A percentile compares a stretch with the other conserved stretches of the same genome.
phyloP scores from a whole-genome alignment of 2,329 filamentous ascomycete species.

The Diaporthe helianthi region DNA sequence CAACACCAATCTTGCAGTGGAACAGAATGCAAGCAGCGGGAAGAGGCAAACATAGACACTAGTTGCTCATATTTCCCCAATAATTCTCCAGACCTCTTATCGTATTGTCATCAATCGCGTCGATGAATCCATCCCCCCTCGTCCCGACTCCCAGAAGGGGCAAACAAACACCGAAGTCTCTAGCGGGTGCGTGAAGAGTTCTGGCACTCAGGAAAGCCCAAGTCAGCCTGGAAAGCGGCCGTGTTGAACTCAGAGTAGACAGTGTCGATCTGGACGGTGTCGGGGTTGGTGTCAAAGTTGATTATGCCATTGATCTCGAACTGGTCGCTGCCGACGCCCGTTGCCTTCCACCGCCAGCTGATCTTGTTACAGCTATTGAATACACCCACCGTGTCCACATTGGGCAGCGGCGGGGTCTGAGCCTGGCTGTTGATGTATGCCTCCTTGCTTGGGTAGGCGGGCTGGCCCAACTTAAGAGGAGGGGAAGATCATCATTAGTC shows the following conservation, averaged over 20 bases:
- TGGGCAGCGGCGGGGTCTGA: slow-evolving; percentile 28
- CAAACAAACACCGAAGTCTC: too few relatives aligned
- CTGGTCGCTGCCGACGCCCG: slow-evolving; percentile 28
- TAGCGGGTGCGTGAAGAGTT: not conserved
- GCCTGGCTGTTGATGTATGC: slow-evolving; percentile 33
- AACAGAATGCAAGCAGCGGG: too few relatives aligned
- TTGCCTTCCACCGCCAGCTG: slow-evolving; percentile 33
- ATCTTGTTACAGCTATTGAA: slow-evolving; percentile 32
- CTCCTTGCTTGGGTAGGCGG: slow-evolving; percentile 32
- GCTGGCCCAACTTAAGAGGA: slow-evolving; percentile 22
- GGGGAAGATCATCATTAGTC: not conserved
- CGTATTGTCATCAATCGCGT: too few relatives aligned
- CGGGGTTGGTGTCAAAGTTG: slow-evolving; percentile 19
- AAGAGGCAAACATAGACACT: too few relatives aligned
- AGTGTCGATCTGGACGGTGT: slow-evolving; percentile 28
- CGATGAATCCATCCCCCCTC: too few relatives aligned
- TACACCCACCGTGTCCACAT: slow-evolving; percentile 24
- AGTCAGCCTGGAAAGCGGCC: slow-evolving; percentile 28
- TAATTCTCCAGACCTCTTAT: too few relatives aligned
- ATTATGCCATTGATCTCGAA: slow-evolving; percentile 33
- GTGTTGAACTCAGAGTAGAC: slow-evolving; percentile 35
- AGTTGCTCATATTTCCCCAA: too few relatives aligned
- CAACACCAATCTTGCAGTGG: too few relatives aligned
- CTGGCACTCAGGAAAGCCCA: slow-evolving; percentile 16
- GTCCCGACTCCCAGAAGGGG: too few relatives aligned